Evolutionary conservation across 2,329 filamentous ascomycete genomes (phyloP).

Genomic region (Dactylonectria macrodidyma): DNA sequence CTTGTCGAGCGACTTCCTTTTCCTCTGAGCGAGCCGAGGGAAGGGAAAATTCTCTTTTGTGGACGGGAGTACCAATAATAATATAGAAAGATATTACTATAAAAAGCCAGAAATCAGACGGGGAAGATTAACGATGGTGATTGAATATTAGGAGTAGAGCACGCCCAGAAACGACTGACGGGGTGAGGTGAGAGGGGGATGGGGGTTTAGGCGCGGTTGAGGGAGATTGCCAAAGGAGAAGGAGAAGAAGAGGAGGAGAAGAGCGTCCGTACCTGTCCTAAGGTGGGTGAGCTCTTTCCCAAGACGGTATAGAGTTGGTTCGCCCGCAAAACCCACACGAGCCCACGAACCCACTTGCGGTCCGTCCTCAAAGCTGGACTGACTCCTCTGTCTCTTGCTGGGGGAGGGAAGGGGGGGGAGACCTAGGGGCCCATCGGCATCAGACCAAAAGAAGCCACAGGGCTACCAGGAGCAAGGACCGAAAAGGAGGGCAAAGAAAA

Average conservation of each 20-base stretch:
- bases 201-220: constrained; percentile 14
- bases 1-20: constrained; percentile 6
- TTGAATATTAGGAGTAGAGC: constrained; percentile 40
- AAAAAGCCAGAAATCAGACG: constrained; percentile 28
- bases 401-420: too few species aligned
- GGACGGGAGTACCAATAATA: background rate
- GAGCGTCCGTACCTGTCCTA: background rate
- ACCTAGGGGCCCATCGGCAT: background rate
- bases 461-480: background rate
- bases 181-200: constrained; percentile 9
- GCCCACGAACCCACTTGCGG: constrained; percentile 2
- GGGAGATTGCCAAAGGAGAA: constrained; percentile 19
- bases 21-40: constrained; percentile 11
- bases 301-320: constrained; percentile 31
- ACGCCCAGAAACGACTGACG: constrained; percentile 39
- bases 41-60: background rate
- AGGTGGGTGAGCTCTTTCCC: constrained; percentile 25
- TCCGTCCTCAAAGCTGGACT: constrained; percentile 5
- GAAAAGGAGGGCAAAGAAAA: constrained; percentile 4
- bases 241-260: background rate
- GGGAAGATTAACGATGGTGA: constrained; percentile 28
- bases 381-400: background rate
- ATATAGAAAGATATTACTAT: constrained; percentile 18
- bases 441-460: background rate
- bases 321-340: constrained; percentile 3